Evolutionary conservation across 148 eudicot genomes (phyloP).

Genomic region (Euryodendron excelsum): DNA sequence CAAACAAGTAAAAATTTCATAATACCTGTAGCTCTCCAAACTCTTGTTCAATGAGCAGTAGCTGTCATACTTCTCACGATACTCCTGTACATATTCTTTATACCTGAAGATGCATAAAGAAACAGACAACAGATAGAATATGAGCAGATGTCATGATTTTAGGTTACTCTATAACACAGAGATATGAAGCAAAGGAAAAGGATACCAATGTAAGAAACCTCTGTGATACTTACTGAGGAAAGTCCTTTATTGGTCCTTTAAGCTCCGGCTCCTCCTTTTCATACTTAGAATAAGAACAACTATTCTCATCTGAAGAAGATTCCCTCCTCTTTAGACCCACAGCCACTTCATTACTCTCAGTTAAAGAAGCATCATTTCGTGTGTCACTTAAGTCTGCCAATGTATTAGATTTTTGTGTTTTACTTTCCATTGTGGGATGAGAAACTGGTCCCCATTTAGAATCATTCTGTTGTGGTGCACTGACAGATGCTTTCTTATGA

Average conservation of each 20-base stretch:
- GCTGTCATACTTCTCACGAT: slow-evolving; percentile 75
- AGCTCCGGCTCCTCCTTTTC: slow-evolving; percentile 89
- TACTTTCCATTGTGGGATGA: slow-evolving; percentile 49
- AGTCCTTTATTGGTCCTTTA: slow-evolving; percentile 73
- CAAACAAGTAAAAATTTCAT: neutral
- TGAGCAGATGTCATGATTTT: slow-evolving; percentile 4
- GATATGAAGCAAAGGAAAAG: neutral
- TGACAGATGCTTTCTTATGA: slow-evolving; percentile 34
- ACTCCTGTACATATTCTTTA: slow-evolving; percentile 78
- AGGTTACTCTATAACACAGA: neutral
- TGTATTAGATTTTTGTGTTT: slow-evolving; percentile 51
- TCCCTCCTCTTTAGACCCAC: slow-evolving; percentile 60
- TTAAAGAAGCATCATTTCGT: slow-evolving; percentile 38
- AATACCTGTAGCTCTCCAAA: slow-evolving; percentile 70
- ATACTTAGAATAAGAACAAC: slow-evolving; percentile 65
- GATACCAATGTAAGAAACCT: neutral
- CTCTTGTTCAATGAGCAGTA: slow-evolving; percentile 71
- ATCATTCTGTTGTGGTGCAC: slow-evolving; percentile 40
- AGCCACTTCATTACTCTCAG: slow-evolving; percentile 44
- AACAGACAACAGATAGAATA: neutral
- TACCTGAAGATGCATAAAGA: slow-evolving; percentile 51
- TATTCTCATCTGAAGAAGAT: slow-evolving; percentile 70
- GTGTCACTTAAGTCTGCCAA: slow-evolving; percentile 33
- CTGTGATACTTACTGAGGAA: slow-evolving; percentile 62
- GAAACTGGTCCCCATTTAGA: slow-evolving; percentile 39